These are phyloP conservation scores for Talaromyces wortmannii DNA, from an alignment of 495 filamentous ascomycete species.

Conservation along the genomic window DNA sequence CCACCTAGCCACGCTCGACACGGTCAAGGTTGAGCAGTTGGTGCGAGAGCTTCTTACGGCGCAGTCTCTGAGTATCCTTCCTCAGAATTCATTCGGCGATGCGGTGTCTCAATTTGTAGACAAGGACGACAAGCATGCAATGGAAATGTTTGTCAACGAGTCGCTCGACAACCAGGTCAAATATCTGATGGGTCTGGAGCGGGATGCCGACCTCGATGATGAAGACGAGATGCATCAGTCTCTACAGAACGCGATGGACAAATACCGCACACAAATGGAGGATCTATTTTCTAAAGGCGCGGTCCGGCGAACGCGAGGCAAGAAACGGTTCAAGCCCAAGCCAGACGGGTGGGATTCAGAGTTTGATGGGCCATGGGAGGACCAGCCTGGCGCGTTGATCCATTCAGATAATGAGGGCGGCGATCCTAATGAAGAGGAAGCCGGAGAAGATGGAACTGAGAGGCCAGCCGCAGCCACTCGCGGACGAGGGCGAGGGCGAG, in stretches of 20 bases:
- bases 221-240: slow-evolving; percentile 55
- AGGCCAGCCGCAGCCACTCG: slow-evolving; percentile 29
- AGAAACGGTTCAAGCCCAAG: slow-evolving; percentile 62
- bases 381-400: slow-evolving; percentile 65
- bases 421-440: slow-evolving; percentile 36
- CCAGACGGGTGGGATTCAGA: slow-evolving; percentile 85
- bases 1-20: slow-evolving; percentile 56
- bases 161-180: slow-evolving; percentile 71
- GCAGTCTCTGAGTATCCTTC: slow-evolving; percentile 83
- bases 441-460: slow-evolving; percentile 33
- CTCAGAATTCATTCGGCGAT: slow-evolving; percentile 85
- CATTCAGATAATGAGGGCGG: slow-evolving; percentile 48
- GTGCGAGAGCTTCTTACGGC: slow-evolving; percentile 78
- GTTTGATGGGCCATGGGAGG: slow-evolving; percentile 76
- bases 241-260: slow-evolving; percentile 64
- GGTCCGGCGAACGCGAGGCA: slow-evolving; percentile 50
- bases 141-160: slow-evolving; percentile 82
- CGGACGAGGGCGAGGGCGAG: slow-evolving; percentile 45
- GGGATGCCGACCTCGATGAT: slow-evolving; percentile 58
- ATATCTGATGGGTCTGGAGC: slow-evolving; percentile 58
- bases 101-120: slow-evolving; percentile 90
- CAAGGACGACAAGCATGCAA: slow-evolving; percentile 91
- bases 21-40: slow-evolving; percentile 78
- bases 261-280: slow-evolving; percentile 63
- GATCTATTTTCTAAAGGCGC: slow-evolving; percentile 62